Evolutionary conservation across 805 yeast genomes (phyloP), one percentile per base, ranked within the genome.

Genomic region (Saccharomyces kudriavzevii): DNA sequence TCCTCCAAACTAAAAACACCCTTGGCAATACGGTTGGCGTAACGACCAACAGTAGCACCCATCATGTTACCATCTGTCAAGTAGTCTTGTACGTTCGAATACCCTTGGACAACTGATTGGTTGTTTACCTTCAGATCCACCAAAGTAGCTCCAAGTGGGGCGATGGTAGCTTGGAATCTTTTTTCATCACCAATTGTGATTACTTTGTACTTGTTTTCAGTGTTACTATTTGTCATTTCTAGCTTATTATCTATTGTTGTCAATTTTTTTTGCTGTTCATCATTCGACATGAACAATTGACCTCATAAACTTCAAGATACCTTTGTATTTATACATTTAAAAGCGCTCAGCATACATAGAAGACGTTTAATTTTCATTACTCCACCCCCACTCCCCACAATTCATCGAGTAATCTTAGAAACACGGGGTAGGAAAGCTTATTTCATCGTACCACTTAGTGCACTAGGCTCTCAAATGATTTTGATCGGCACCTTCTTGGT

Each of bases 1-100:
- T 78, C 81, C 30, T 72, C 71, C 25, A 82, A 54, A 11, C 56
- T 50, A 57, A 80, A 73, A 50, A 62, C 56, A 29, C 81, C 84
- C 47, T 71, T 70, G 46, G 64, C 63, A 49, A 84, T 77, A 54
- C 89, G 74, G 66, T 84, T 84, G 52, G 87, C 87, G 55, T 74
- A 77, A 47, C 89, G 74, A 30, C 89, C 89, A 40, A 83, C 76
- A 20, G 85, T 79, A 27, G 87, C 81, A 40, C 88, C 88, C 53
- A 83, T 74, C 63, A 72, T 81, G 17, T 82, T 81, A 60, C 79
- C 76, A 30, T 71, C 63, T 22, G 60, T 60, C 14, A 54, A 27
- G 56, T 70, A 71, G 40, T 61, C 68, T 27, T 56, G 59, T 27
- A 71, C 73, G 43, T 65, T 60, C 4, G 70, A 68, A 54, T 72